phyloP scores from a whole-genome alignment of 2,329 filamentous ascomycete species.

The Endoconidiophora laricicola region DNA sequence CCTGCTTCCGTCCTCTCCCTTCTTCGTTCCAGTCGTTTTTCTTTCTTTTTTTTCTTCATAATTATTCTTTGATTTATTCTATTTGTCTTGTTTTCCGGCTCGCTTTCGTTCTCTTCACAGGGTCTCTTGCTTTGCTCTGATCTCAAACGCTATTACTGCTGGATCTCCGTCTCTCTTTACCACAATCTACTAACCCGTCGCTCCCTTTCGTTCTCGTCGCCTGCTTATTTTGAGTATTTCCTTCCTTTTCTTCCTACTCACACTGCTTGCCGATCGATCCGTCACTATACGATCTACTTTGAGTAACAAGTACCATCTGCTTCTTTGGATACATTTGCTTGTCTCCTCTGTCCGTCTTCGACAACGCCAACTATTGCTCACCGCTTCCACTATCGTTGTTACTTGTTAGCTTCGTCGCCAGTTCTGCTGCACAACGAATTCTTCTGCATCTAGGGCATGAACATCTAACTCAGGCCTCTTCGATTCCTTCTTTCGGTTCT shows the following conservation, averaged over 20 bases:
- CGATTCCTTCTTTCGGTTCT: slow-evolving; percentile 3
- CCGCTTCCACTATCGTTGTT: not conserved
- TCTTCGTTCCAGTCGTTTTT: slow-evolving; percentile 1
- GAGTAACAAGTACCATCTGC: too few relatives aligned
- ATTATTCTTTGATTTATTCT: not conserved
- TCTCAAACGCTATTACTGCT: too few relatives aligned
- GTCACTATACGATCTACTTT: too few relatives aligned
- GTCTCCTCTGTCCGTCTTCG: too few relatives aligned
- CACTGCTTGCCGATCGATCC: too few relatives aligned
- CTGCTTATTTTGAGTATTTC: not conserved
- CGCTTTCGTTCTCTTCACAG: not conserved
- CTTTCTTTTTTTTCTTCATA: slow-evolving; percentile 11
- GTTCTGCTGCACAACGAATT: slow-evolving; percentile 1
- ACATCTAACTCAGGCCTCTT: not conserved
- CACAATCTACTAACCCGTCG: too few relatives aligned
- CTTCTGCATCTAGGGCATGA: not conserved
- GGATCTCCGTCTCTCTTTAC: too few relatives aligned
- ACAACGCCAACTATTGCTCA: not conserved
- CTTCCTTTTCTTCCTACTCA: slow-evolving; percentile 1
- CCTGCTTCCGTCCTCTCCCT: slow-evolving; percentile 1
- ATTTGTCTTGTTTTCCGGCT: not conserved
- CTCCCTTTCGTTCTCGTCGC: not conserved
- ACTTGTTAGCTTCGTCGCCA: not conserved
- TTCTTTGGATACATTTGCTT: too few relatives aligned
- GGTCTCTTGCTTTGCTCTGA: not conserved